Evolutionary conservation across 106 monocot genomes (phyloP).

Genomic region (Acanthochlamys bracteata): DNA sequence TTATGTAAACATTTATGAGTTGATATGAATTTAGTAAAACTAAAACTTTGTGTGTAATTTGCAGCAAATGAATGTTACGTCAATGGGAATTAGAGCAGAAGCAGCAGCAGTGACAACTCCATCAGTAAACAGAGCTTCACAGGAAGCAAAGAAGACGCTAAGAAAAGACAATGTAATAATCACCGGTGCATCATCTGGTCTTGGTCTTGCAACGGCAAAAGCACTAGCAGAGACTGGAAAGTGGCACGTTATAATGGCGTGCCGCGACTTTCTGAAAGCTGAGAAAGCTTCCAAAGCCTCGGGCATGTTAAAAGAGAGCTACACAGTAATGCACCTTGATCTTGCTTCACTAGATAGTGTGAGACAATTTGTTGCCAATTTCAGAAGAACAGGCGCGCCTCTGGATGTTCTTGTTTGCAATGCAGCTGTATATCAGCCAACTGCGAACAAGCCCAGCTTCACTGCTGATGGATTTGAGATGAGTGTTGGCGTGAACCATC

Average conservation of each 20-base stretch:
- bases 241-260: conserved; percentile 92
- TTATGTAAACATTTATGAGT: background rate
- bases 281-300: conserved; percentile 70
- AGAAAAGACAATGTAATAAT: conserved; percentile 70
- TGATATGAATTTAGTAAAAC: background rate
- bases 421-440: conserved; percentile 82
- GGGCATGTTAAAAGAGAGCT: conserved; percentile 85
- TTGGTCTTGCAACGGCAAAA: conserved; percentile 89
- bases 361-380: conserved; percentile 59
- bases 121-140: conserved; percentile 21
- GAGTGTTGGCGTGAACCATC: conserved; percentile 91
- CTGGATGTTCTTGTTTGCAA: conserved; percentile 89
- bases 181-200: conserved; percentile 91
- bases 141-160: conserved; percentile 64
- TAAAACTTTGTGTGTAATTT: background rate
- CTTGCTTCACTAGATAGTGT: conserved; percentile 91
- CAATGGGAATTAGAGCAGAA: conserved; percentile 48
- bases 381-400: conserved; percentile 40
- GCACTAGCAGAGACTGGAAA: conserved; percentile 74
- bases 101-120: conserved; percentile 36
- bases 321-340: conserved; percentile 85
- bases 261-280: conserved; percentile 97
- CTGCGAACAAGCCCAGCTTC: conserved; percentile 68
- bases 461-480: conserved; percentile 94
- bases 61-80: conserved; percentile 19